Percentiles rank a stretch among this genome's conserved stretches.
Evolutionary conservation across 805 yeast genomes (phyloP).

Genomic region (Blastobotrys americana): DNA sequence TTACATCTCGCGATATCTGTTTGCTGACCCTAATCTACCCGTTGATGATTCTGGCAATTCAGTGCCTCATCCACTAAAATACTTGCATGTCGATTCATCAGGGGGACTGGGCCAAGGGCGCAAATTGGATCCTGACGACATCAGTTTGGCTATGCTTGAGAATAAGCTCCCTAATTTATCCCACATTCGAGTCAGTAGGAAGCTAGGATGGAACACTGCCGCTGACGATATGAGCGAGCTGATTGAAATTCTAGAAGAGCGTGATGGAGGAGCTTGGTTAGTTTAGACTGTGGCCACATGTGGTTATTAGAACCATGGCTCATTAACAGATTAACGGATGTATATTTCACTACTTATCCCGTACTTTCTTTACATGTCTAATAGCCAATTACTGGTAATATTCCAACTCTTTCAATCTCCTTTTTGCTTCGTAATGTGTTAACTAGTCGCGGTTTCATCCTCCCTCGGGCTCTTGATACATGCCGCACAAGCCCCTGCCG

Average conservation of each 20-base stretch:
- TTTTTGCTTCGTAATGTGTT: no score
- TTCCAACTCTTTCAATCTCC: no score
- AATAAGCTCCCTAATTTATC: constrained; percentile 63
- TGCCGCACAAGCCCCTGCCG: background rate
- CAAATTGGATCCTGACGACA: constrained; percentile 80
- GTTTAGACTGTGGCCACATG: no score
- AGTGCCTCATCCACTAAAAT: constrained; percentile 44
- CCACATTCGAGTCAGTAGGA: constrained; percentile 59
- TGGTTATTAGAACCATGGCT: no score
- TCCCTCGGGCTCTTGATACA: no score
- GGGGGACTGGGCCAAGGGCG: constrained; percentile 77
- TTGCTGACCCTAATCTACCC: constrained; percentile 31
- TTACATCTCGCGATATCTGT: constrained; percentile 46
- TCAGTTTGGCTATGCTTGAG: constrained; percentile 77
- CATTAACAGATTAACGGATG: no score
- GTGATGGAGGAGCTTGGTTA: constrained; percentile 54
- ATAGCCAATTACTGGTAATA: no score
- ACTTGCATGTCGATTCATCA: constrained; percentile 69
- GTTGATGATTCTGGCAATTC: constrained; percentile 21
- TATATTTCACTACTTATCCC: no score
- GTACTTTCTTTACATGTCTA: no score
- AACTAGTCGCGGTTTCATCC: no score
- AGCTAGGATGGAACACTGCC: constrained; percentile 69
- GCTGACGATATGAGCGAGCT: constrained; percentile 57
- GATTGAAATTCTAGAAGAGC: constrained; percentile 61